Evolutionary conservation across 2,329 filamentous ascomycete genomes (phyloP).

Genomic region (Fusarium begoniae): DNA sequence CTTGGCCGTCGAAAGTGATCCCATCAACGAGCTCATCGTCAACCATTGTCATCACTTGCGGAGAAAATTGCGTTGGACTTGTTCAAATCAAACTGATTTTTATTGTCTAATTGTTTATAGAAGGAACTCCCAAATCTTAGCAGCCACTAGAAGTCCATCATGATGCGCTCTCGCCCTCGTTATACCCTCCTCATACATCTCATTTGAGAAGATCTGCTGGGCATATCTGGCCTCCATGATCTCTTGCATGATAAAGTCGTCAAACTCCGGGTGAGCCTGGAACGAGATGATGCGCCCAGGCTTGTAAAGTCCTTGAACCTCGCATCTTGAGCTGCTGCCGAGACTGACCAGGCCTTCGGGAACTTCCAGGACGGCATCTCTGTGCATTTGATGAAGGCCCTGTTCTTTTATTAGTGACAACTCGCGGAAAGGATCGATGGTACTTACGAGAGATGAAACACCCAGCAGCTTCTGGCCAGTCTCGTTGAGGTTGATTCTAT

Average conservation of each 20-base stretch:
- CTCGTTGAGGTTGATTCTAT: constrained; percentile 49
- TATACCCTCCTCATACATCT: constrained; percentile 41
- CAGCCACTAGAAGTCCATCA: constrained; percentile 42
- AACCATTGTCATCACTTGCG: background rate
- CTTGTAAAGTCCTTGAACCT: constrained; percentile 53
- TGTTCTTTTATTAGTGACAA: constrained; percentile 5
- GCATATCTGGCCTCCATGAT: constrained; percentile 42
- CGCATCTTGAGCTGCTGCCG: constrained; percentile 50
- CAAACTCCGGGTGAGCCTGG: constrained; percentile 57
- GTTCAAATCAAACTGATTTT: accelerated
- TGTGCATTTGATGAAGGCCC: constrained; percentile 56
- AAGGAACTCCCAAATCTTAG: constrained; percentile 43
- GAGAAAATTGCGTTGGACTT: background rate
- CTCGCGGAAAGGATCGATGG: accelerated
- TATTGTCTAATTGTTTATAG: background rate
- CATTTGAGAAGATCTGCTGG: constrained; percentile 41
- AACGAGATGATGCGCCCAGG: constrained; percentile 49
- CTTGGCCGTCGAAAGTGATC: background rate
- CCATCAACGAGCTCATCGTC: background rate
- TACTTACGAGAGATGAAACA: constrained; percentile 38
- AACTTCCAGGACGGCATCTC: constrained; percentile 52
- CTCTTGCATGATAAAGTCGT: constrained; percentile 48
- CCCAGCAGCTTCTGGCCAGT: constrained; percentile 50
- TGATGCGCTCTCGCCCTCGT: constrained; percentile 40
- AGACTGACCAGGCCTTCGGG: constrained; percentile 50